Percentiles rank a stretch among this genome's conserved stretches.
phyloP scores from a whole-genome alignment of 2,329 filamentous ascomycete species.

The Ceratocystis lukuohia region DNA sequence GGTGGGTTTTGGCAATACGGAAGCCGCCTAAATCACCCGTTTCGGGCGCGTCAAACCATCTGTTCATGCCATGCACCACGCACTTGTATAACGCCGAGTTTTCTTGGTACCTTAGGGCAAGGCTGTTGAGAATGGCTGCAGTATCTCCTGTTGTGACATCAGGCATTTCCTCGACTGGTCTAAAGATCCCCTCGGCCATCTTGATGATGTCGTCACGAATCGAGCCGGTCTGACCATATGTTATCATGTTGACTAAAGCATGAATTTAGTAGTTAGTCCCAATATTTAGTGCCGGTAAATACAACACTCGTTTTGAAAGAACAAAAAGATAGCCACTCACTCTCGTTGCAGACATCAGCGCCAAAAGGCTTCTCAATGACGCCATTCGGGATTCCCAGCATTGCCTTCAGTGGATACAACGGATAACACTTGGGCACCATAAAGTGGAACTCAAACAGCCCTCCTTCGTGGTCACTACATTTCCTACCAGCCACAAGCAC shows the following conservation, averaged over 20 bases:
- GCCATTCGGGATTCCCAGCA: conserved; percentile 4
- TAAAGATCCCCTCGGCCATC: neutral
- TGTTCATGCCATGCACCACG: conserved; percentile 3
- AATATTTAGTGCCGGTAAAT: too few relatives aligned
- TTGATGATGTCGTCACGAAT: conserved; percentile 5
- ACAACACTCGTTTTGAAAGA: too few relatives aligned
- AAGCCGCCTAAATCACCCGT: neutral
- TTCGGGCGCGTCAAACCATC: neutral
- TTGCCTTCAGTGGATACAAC: neutral
- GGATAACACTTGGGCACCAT: conserved; percentile 7
- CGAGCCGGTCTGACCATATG: neutral
- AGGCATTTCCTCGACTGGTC: neutral
- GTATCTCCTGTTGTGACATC: neutral
- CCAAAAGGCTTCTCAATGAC: conserved; percentile 7
- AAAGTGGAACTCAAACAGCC: conserved; percentile 7
- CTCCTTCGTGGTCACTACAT: conserved; percentile 1
- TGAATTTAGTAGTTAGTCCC: too few relatives aligned
- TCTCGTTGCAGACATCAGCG: conserved; percentile 2
- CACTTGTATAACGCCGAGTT: conserved; percentile 4
- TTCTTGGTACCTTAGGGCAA: conserved; percentile 2
- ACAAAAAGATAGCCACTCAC: neutral
- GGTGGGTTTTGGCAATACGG: neutral
- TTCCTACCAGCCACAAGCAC: conserved; percentile 1
- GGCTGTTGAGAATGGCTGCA: neutral
- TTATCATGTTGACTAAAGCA: neutral